These are phyloP conservation scores for Tetrahymena thermophila DNA, from an alignment of 73 alveolate species.

Conservation along the genomic window DNA sequence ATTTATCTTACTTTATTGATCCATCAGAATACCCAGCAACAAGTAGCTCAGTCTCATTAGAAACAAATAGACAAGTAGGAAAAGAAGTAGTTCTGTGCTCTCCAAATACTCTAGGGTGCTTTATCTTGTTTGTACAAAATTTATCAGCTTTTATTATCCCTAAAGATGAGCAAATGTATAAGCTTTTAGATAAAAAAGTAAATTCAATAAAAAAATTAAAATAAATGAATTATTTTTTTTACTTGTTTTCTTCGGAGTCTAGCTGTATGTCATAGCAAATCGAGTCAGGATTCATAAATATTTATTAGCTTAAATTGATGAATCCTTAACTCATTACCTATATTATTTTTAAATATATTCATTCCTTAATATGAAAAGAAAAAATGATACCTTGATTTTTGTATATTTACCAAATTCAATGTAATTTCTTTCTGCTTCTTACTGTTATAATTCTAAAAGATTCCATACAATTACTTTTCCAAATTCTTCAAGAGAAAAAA, in stretches of 20 bases:
- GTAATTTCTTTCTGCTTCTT: not conserved
- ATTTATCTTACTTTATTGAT: not conserved
- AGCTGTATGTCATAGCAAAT: not conserved
- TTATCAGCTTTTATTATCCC: not conserved
- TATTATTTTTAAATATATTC: not conserved
- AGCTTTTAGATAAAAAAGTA: not conserved
- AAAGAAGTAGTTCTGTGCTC: not conserved
- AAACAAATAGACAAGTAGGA: not conserved
- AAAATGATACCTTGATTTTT: not conserved
- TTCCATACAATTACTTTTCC: not conserved
- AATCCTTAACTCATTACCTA: not conserved
- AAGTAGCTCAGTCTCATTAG: not conserved
- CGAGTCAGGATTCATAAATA: not conserved
- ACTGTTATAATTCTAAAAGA: not conserved
- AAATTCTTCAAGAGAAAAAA: not conserved
- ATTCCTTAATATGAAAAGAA: not conserved
- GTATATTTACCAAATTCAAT: not conserved
- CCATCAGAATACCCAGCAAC: not conserved
- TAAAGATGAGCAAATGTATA: not conserved
- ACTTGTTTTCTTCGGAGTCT: not conserved
- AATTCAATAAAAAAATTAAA: not conserved
- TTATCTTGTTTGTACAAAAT: not conserved
- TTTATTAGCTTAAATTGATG: not conserved
- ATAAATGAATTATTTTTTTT: not conserved
- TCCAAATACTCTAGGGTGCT: not conserved